These are phyloP conservation scores for Ogataea paraovalis DNA, from an alignment of 805 yeast species.

Conservation along the genomic window DNA sequence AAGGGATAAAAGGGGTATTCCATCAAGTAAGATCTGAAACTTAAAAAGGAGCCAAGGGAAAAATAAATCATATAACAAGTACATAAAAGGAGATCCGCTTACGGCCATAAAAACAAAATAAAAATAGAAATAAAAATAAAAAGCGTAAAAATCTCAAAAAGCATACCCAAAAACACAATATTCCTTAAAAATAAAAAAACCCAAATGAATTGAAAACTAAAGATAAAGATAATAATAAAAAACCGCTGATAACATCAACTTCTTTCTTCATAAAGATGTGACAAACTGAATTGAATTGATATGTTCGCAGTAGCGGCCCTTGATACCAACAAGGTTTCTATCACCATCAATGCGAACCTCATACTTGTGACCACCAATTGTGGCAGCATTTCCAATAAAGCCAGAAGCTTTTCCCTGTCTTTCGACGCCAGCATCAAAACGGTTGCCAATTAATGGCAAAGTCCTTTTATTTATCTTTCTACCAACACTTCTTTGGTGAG, in stretches of 20 bases:
- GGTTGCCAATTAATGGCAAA: not conserved
- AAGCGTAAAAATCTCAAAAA: not conserved
- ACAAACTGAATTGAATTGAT: constrained; percentile 17
- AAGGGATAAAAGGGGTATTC: too few relatives aligned
- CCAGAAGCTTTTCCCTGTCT: not conserved
- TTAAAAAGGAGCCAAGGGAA: too few relatives aligned
- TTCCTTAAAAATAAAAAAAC: not conserved
- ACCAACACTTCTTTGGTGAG: not conserved
- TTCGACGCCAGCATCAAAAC: not conserved
- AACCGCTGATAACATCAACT: not conserved
- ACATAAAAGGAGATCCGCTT: not conserved
- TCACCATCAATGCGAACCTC: constrained; percentile 9
- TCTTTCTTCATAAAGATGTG: constrained; percentile 1
- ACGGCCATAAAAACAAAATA: not conserved
- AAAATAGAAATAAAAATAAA: not conserved
- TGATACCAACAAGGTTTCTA: constrained; percentile 13
- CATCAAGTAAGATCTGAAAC: not conserved
- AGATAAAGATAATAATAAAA: not conserved
- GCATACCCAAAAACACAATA: not conserved
- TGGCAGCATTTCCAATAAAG: constrained; percentile 11
- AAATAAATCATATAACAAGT: not conserved
- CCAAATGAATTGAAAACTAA: too few relatives aligned
- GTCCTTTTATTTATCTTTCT: not conserved
- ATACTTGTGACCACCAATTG: constrained; percentile 7
- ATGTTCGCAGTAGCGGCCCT: constrained; percentile 16